These are phyloP conservation scores for Mortierella sp. DNA, from an alignment of 371 early-diverging fungal genomes.

Conservation along the genomic window DNA sequence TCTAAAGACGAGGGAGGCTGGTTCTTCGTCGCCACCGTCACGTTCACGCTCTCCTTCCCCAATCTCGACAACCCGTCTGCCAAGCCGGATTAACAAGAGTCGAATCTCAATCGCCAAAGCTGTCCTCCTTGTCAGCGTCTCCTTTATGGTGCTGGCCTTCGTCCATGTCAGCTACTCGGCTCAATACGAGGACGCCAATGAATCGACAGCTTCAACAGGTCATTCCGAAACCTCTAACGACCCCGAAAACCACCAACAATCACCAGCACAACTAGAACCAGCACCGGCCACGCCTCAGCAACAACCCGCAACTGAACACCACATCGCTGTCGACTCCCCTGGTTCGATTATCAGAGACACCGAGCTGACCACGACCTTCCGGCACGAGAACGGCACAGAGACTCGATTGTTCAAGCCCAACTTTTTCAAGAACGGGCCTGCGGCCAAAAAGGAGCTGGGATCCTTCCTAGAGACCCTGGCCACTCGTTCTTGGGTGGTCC, in stretches of 20 bases:
- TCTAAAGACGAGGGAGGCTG: conserved; percentile 1
- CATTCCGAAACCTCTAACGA: neutral
- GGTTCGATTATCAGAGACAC: conserved; percentile 6
- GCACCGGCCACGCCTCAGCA: neutral
- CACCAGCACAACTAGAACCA: neutral
- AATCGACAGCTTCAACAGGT: neutral
- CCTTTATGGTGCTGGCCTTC: conserved; percentile 23
- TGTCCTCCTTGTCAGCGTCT: conserved; percentile 16
- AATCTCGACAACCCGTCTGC: neutral
- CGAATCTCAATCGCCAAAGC: conserved; percentile 14
- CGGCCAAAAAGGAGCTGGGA: conserved; percentile 23
- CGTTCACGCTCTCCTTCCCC: conserved; percentile 6
- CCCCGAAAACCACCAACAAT: neutral
- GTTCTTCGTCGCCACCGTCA: neutral
- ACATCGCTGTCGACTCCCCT: no score
- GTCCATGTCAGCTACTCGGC: conserved; percentile 9
- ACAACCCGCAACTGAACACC: neutral
- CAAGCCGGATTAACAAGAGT: neutral
- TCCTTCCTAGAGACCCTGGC: conserved; percentile 21
- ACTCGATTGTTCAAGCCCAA: conserved; percentile 18
- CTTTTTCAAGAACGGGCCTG: conserved; percentile 8
- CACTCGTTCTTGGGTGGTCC: conserved; percentile 13
- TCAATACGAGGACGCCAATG: neutral
- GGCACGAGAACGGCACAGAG: conserved; percentile 15
- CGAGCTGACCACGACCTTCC: conserved; percentile 7